Evolutionary conservation across 306 rosid genomes (phyloP), one percentile per base, ranked within the genome.

Genomic region (Sicyos edulis): DNA sequence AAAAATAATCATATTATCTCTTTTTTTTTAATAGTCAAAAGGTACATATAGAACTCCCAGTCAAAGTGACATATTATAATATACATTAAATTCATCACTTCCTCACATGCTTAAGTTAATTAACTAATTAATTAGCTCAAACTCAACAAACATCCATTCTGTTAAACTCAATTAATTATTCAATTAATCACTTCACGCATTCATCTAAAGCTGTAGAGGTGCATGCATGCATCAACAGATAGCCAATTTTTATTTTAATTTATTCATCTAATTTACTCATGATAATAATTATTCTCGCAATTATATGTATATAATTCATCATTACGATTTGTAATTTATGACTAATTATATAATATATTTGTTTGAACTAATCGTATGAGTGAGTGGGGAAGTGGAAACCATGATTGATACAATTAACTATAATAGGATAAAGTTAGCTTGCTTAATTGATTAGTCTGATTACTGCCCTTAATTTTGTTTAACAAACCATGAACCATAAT

Each of bases 31-130:
- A 15, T 15, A 62, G 44, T 12, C 11, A 22, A 44, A 65, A 20
- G 71, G 71, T 44, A 65, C 71, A 45, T 65, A 65, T n/a, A n/a
- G n/a, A 65, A 65, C 5, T 65, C 54, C 54, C 44, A 65, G 71
- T 65, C 71, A 65, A 65, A 65, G 71, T 34, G 20, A 65, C 54
- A 19, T 20, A 42, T 24, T 40, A 44, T 19, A 20, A 65, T 65
- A 65, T 19, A 65, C 4, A 65, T 65, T 42, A 17, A 22, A 10
- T 11, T 10, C 6, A 44, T 44, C 71, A 65, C 71, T 65, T 65
- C 54, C 19, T 65, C 71, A 44, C 71, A 65, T 65, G 54, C 32
- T 65, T 65, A 10, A 17, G 53, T 37, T 65, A 44, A 65, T 65
- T 65, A 11, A 64, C 10, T 65, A 42, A 32, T 60, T 60, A 53